Evolutionary conservation across 1,139 yeast genomes (phyloP), one percentile per base, ranked within the genome.

Genomic region (Nakaseomyces uthaithaninus): DNA sequence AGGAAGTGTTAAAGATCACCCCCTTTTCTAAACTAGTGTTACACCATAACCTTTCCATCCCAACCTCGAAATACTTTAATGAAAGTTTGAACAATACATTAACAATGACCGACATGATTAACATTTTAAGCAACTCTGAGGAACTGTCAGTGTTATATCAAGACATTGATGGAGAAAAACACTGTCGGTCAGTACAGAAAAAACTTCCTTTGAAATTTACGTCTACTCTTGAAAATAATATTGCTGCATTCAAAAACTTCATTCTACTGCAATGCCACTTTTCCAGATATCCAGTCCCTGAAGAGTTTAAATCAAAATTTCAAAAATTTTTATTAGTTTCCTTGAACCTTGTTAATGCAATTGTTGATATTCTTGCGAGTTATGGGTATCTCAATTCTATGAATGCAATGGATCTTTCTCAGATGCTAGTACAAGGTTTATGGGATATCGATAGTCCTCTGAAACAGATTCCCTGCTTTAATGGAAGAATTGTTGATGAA

Each of bases 391-490:
- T 89, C 53, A 83, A 78, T 57, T 87, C 95, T 0, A 69, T 86
- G 48, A 72, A 73, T 40, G 93, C 87, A 0, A 85, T 91, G 83
- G 97, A 91, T 57, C 59, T 89, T 42, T 74, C 84, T 1, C 98
- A 91, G 55, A 84, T 87, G 94, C 64, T 86, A 9, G 77, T 82
- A 1, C 98, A 91, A 59, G 94, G 82, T 0, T 65, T 83, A 20
- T 87, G 95, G 95, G 84, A 78, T 50, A 69, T 76, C 19, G 95
- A 85, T 43, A 74, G 75, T 39, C 83, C 94, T 1, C 68, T 93
- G 55, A 76, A 74, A 50, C 98, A 93, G 60, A 67, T 91, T 30
- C 98, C 98, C 1, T 71, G 68, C 52, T 75, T 87, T 43, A 65
- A 66, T 40, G 67, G 67, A 1, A 75, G 63, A 0, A 71, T 80